Evolutionary conservation across 129 eudicot genomes (phyloP).

Genomic region (Centaurea solstitialis): DNA sequence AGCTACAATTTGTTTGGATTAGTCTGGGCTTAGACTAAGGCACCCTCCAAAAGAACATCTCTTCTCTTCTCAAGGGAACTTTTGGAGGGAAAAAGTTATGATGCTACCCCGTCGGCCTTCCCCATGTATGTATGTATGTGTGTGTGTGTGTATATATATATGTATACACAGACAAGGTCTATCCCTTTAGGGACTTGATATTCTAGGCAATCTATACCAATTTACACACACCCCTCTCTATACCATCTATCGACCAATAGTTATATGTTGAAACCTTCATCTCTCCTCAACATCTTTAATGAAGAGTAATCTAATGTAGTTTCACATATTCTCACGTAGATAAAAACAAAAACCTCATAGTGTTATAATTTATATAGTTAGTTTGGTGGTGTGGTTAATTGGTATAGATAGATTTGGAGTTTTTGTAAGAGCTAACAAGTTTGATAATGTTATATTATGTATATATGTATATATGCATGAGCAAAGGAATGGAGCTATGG

Average conservation of each 20-base stretch:
- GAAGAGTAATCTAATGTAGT: neutral
- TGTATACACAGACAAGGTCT: neutral
- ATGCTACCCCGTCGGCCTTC: too few relatives aligned
- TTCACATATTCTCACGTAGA: neutral
- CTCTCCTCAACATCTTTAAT: neutral
- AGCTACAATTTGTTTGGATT: too few relatives aligned
- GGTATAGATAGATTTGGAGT: neutral
- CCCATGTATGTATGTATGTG: too few relatives aligned
- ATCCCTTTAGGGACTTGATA: neutral
- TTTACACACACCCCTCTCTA: neutral
- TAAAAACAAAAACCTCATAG: neutral
- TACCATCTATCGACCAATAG: too few relatives aligned
- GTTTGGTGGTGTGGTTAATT: neutral
- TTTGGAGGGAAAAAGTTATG: neutral
- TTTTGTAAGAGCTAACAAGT: constrained; percentile 15
- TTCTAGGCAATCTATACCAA: too few relatives aligned
- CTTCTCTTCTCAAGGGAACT: neutral
- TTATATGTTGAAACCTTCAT: neutral
- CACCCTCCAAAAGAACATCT: too few relatives aligned
- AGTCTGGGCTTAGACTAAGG: too few relatives aligned
- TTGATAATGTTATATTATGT: neutral
- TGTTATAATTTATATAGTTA: neutral
- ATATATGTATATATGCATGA: neutral
- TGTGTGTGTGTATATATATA: too few relatives aligned
- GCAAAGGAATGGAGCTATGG: constrained; percentile 69